These are phyloP conservation scores for Alternaria solani DNA, from an alignment of 2,329 filamentous ascomycete species.

Conservation along the genomic window DNA sequence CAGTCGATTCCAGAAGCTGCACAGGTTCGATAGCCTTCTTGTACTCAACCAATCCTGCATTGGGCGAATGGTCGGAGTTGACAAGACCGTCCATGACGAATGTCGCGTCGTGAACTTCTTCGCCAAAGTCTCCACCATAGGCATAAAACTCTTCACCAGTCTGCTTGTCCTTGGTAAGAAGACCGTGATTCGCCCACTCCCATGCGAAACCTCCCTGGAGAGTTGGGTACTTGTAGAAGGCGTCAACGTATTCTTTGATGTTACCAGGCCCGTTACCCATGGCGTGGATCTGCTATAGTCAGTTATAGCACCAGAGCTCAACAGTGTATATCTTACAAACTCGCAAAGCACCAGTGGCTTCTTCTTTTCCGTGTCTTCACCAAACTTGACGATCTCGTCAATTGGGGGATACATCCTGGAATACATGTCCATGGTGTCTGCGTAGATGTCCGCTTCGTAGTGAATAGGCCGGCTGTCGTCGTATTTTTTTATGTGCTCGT, in stretches of 20 bases:
- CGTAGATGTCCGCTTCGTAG: conserved; percentile 71
- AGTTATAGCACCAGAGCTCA: background rate
- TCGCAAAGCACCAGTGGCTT: conserved; percentile 68
- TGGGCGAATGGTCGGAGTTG: conserved; percentile 53
- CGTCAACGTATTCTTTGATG: conserved; percentile 71
- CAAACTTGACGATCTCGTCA: conserved; percentile 60
- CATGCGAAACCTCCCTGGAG: conserved; percentile 68
- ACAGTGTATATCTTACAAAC: conserved; percentile 47
- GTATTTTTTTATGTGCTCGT: conserved; percentile 65
- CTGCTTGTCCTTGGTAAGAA: conserved; percentile 51
- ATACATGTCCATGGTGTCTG: conserved; percentile 69
- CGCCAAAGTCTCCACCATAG: conserved; percentile 56
- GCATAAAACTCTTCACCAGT: conserved; percentile 52
- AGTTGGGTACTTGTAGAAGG: conserved; percentile 67
- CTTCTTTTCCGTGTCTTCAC: conserved; percentile 49
- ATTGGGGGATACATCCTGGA: conserved; percentile 72
- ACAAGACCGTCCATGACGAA: conserved; percentile 57
- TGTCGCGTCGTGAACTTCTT: conserved; percentile 53
- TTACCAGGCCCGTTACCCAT: conserved; percentile 80
- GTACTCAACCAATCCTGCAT: conserved; percentile 53
- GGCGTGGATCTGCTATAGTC: conserved; percentile 56
- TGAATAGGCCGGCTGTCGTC: conserved; percentile 69
- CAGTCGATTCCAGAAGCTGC: conserved; percentile 36
- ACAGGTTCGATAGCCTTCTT: conserved; percentile 57
- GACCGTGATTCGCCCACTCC: conserved; percentile 58